A percentile compares a stretch with the other conserved stretches of the same genome.
Evolutionary conservation across 257 asterid species (phyloP).

Genomic region (Nicotiana noctiflora): DNA sequence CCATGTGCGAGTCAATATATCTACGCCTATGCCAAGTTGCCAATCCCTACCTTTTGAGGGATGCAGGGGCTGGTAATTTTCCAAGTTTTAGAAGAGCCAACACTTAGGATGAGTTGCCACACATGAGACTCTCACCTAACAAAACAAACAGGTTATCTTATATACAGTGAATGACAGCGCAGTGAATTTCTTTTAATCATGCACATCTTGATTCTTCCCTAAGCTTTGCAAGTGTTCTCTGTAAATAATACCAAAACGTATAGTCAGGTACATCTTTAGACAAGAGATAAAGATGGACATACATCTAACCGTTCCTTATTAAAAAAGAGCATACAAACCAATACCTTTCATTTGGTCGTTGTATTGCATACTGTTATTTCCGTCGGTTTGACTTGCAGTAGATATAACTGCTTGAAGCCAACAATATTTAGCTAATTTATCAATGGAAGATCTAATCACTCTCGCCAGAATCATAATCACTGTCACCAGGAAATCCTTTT

Average conservation of each 20-base stretch:
- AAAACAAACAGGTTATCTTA: neutral
- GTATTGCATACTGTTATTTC: neutral
- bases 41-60: neutral
- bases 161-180: neutral
- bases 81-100: neutral
- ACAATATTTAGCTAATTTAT: neutral
- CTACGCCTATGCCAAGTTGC: neutral
- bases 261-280: neutral
- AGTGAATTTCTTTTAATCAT: neutral
- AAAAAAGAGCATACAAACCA: no score
- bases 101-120: neutral
- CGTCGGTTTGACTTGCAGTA: neutral
- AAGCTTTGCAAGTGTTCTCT: neutral
- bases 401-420: neutral
- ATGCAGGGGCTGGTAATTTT: neutral
- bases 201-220: neutral
- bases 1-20: neutral
- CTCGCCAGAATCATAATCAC: constrained; percentile 33
- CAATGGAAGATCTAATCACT: constrained; percentile 16
- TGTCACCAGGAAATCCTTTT: constrained; percentile 13
- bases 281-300: neutral
- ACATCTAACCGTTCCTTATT: neutral
- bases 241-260: neutral
- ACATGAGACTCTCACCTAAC: neutral
- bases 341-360: neutral